phyloP scores from a whole-genome alignment of 2,329 filamentous ascomycete genomes.

The Xylaria sp. region DNA sequence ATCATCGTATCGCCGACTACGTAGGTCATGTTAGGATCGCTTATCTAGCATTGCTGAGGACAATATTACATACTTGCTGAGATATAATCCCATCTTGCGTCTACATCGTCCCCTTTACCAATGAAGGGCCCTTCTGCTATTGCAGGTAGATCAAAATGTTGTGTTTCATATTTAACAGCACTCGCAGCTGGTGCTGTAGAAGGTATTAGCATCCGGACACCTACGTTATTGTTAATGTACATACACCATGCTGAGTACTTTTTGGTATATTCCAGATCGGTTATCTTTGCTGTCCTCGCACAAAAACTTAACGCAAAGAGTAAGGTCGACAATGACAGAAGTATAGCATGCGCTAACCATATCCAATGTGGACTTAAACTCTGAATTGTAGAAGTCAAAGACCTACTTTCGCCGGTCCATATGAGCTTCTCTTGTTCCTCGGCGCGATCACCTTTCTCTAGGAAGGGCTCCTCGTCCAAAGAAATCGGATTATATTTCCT shows the following conservation, averaged over 20 bases:
- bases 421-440: slow-evolving; percentile 45
- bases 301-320: slow-evolving; percentile 57
- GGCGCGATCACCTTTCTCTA: slow-evolving; percentile 43
- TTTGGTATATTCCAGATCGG: slow-evolving; percentile 51
- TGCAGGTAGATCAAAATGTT: slow-evolving; percentile 61
- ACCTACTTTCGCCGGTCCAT: slow-evolving; percentile 37
- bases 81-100: slow-evolving; percentile 64
- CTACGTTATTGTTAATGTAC: slow-evolving; percentile 37
- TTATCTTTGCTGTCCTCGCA: slow-evolving; percentile 50
- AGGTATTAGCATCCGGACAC: slow-evolving; percentile 24
- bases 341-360: slow-evolving; percentile 55
- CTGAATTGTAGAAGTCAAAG: slow-evolving; percentile 35
- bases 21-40: neutral
- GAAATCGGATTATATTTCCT: slow-evolving; percentile 52
- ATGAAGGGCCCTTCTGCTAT: slow-evolving; percentile 63
- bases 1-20: slow-evolving; percentile 70
- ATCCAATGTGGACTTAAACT: slow-evolving; percentile 51
- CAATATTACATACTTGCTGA: slow-evolving; percentile 42
- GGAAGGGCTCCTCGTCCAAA: slow-evolving; percentile 54
- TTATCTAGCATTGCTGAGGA: too few relatives aligned
- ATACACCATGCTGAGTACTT: slow-evolving; percentile 61
- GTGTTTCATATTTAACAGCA: slow-evolving; percentile 61
- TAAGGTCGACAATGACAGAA: slow-evolving; percentile 55
- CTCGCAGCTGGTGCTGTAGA: slow-evolving; percentile 58
- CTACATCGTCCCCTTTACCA: slow-evolving; percentile 66